A percentile compares a stretch with the other conserved stretches of the same genome.
phyloP scores from a whole-genome alignment of 2,329 filamentous ascomycete species.

The Penicillium sp. region DNA sequence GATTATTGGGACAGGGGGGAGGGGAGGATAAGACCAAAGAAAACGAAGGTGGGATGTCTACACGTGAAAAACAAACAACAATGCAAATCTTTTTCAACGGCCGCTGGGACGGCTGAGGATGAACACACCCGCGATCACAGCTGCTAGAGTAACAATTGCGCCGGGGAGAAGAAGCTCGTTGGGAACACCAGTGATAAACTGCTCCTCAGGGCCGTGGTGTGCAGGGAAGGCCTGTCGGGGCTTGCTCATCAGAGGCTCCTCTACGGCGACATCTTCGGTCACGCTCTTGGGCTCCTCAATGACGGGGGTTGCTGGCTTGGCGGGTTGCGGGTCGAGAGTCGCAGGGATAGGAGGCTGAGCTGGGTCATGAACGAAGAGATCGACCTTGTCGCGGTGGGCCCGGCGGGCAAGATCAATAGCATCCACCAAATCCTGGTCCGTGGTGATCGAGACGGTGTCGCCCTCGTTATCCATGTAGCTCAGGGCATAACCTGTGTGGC shows the following conservation, averaged over 20 bases:
- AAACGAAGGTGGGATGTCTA: slow-evolving; percentile 6
- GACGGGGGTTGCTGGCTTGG: slow-evolving; percentile 55
- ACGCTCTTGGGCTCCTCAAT: slow-evolving; percentile 45
- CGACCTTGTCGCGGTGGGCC: slow-evolving; percentile 83
- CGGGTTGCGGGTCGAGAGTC: slow-evolving; percentile 61
- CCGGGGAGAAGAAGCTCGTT: slow-evolving; percentile 93
- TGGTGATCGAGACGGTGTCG: slow-evolving; percentile 95
- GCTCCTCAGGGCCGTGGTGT: slow-evolving; percentile 60
- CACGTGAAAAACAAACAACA: background rate
- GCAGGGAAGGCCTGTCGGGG: slow-evolving; percentile 48
- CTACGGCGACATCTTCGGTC: slow-evolving; percentile 57
- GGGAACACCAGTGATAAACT: slow-evolving; percentile 85
- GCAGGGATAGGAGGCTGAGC: slow-evolving; percentile 78
- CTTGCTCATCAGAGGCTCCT: slow-evolving; percentile 44
- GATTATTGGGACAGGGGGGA: slow-evolving; percentile 10
- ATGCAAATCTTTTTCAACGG: slow-evolving; percentile 34
- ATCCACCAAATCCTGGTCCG: slow-evolving; percentile 88
- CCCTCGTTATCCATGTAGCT: slow-evolving; percentile 98
- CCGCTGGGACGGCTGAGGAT: slow-evolving; percentile 70
- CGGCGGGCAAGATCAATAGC: slow-evolving; percentile 82
- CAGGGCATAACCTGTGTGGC: slow-evolving; percentile 78
- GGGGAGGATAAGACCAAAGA: slow-evolving; percentile 9
- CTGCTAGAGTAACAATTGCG: slow-evolving; percentile 91
- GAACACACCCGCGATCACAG: slow-evolving; percentile 93
- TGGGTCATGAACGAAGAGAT: slow-evolving; percentile 94